Conservation (phyloP, 768 basidiomycete species). For the Daedalea quercina region DNA sequence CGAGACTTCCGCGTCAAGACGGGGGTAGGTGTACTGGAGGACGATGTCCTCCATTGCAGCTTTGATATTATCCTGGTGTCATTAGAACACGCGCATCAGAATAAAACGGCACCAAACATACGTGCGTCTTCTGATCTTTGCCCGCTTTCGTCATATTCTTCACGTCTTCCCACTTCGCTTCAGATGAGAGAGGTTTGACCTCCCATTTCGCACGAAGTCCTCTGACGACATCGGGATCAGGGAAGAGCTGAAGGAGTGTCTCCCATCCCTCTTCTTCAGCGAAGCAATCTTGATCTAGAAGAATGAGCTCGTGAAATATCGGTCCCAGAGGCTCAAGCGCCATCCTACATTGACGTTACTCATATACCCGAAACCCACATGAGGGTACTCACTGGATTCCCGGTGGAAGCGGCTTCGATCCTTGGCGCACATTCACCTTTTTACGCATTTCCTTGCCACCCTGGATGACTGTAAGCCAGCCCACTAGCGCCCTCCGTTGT, state of each 20-base stretch:
- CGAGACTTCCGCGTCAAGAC: slow-evolving; percentile 94
- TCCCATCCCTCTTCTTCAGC: slow-evolving; percentile 62
- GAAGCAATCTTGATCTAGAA: slow-evolving; percentile 86
- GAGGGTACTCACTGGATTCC: slow-evolving; percentile 46
- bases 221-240: slow-evolving; percentile 46
- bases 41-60: slow-evolving; percentile 79
- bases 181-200: slow-evolving; percentile 9
- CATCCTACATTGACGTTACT: slow-evolving; percentile 10
- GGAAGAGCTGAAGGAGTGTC: slow-evolving; percentile 65
- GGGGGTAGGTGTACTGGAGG: slow-evolving; percentile 91
- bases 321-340: slow-evolving; percentile 42
- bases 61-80: slow-evolving; percentile 25
- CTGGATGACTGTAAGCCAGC: slow-evolving; percentile 77
- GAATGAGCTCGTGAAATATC: slow-evolving; percentile 60
- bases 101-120: too few relatives aligned
- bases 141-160: too few relatives aligned
- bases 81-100: too few relatives aligned
- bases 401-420: slow-evolving; percentile 54
- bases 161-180: too few relatives aligned
- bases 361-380: neutral
- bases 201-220: slow-evolving; percentile 56
- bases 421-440: slow-evolving; percentile 66
- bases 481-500: slow-evolving; percentile 81
- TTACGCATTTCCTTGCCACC: slow-evolving; percentile 78
- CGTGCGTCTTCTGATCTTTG: too few relatives aligned